These are phyloP conservation scores for Microbotryum intermedium DNA, from an alignment of 1,284 basidiomycete genomes.

Conservation along the genomic window DNA sequence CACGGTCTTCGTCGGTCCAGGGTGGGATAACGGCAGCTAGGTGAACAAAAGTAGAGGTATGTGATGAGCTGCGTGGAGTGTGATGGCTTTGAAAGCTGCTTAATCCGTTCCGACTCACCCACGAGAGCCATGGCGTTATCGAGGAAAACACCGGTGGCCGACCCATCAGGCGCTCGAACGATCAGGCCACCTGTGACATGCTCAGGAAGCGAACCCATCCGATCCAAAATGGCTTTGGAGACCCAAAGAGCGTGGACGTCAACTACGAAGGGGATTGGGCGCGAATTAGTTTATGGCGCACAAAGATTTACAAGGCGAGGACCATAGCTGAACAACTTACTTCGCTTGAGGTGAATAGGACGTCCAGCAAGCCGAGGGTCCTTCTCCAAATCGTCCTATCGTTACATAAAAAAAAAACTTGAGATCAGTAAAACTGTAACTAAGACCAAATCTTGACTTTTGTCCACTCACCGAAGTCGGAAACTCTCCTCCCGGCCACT, in stretches of 20 bases:
- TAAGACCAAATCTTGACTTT: neutral
- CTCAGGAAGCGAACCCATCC: conserved; percentile 49
- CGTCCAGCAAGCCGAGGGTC: conserved; percentile 58
- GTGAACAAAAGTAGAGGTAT: conserved; percentile 1
- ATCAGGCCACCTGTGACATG: conserved; percentile 58
- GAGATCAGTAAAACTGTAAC: neutral
- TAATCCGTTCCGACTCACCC: neutral
- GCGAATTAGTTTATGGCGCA: conserved; percentile 5
- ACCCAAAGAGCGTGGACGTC: conserved; percentile 84
- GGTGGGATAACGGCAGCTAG: conserved; percentile 48
- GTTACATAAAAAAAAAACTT: neutral
- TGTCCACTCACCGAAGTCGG: conserved; percentile 62
- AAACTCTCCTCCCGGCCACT: conserved; percentile 49
- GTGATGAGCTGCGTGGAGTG: neutral
- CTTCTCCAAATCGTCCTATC: conserved; percentile 53
- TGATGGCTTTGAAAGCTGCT: neutral
- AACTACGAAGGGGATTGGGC: conserved; percentile 35
- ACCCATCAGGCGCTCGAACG: conserved; percentile 53
- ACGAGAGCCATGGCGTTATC: conserved; percentile 29
- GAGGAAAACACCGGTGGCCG: conserved; percentile 57
- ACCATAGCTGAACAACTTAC: conserved; percentile 2
- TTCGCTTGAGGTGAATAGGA: conserved; percentile 59
- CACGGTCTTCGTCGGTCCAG: conserved; percentile 53
- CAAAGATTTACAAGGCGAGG: conserved; percentile 12
- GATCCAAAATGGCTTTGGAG: conserved; percentile 54